Percentiles rank a stretch among this genome's conserved stretches.
These are phyloP conservation scores for Tulasnella sp. DNA, from an alignment of 768 basidiomycete genomes.

Conservation along the genomic window DNA sequence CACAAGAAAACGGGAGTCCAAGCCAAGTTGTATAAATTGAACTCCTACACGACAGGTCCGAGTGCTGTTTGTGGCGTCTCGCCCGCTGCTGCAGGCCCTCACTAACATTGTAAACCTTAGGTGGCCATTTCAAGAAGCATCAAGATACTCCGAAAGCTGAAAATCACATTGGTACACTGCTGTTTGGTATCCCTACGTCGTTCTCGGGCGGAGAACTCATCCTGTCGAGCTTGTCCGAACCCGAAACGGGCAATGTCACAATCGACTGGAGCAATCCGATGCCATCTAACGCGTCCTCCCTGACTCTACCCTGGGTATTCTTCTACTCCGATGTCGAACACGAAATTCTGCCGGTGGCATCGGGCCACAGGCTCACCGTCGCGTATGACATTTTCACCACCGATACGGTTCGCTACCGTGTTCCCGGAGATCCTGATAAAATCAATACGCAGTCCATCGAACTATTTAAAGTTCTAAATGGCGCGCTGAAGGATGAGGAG, in stretches of 20 bases:
- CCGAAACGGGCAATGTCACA: too few species aligned
- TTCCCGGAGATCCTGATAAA: background rate
- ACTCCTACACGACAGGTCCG: background rate
- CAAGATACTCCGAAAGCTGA: constrained; percentile 46
- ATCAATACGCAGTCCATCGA: background rate
- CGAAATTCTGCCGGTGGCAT: constrained; percentile 43
- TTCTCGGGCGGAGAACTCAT: constrained; percentile 46
- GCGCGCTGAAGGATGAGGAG: background rate
- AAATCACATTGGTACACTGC: constrained; percentile 51
- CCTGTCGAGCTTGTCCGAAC: too few species aligned
- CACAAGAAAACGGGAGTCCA: background rate
- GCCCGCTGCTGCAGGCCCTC: too few species aligned
- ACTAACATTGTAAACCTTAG: constrained; percentile 25
- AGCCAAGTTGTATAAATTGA: constrained; percentile 21
- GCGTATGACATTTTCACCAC: constrained; percentile 35
- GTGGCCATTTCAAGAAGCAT: constrained; percentile 50
- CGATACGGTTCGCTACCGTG: background rate
- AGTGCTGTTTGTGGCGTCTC: background rate
- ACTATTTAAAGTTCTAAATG: background rate
- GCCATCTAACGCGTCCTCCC: background rate
- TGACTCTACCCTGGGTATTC: constrained; percentile 39
- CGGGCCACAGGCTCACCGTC: constrained; percentile 45
- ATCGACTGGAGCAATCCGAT: constrained; percentile 18
- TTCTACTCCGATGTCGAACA: constrained; percentile 48
- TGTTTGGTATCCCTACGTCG: constrained; percentile 46